Evolutionary conservation across 352 stramenopile species (phyloP).

Genomic region (Phytophthora fragariae): DNA sequence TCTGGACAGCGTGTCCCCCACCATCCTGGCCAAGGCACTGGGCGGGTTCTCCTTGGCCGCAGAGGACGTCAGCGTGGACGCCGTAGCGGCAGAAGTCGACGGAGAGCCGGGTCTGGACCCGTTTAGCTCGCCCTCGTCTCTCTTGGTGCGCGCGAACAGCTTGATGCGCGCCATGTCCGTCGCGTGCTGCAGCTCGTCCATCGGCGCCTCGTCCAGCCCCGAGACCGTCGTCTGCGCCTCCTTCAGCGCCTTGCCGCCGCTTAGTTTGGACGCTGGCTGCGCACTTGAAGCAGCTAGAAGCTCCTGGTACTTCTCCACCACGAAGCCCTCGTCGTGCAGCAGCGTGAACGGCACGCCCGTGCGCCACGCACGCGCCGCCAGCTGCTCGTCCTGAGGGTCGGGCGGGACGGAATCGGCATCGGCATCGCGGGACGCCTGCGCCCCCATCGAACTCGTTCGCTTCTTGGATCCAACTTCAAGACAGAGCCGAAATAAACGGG

Average conservation of each 20-base stretch:
- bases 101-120: slow-evolving; percentile 24
- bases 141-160: slow-evolving; percentile 44
- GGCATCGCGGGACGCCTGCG: slow-evolving; percentile 34
- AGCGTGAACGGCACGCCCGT: slow-evolving; percentile 73
- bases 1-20: slow-evolving; percentile 49
- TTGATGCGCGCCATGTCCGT: slow-evolving; percentile 64
- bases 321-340: slow-evolving; percentile 75
- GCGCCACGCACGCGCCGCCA: slow-evolving; percentile 48
- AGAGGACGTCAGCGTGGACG: slow-evolving; percentile 10
- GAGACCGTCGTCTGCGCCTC: slow-evolving; percentile 52
- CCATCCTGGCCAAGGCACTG: slow-evolving; percentile 47
- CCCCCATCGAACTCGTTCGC: slow-evolving; percentile 27
- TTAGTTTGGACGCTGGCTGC: neutral
- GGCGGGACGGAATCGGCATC: neutral
- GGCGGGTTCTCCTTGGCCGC: slow-evolving; percentile 34
- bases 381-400: slow-evolving; percentile 21
- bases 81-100: neutral
- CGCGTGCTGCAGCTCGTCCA: slow-evolving; percentile 69
- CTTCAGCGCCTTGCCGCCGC: slow-evolving; percentile 16
- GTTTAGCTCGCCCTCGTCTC: neutral
- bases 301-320: slow-evolving; percentile 74
- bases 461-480: neutral
- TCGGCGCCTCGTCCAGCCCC: slow-evolving; percentile 56
- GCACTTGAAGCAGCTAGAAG: slow-evolving; percentile 21
- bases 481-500: neutral